Conservation (phyloP, 75 land plant genomes). For the Adiantum capillusveneris region DNA sequence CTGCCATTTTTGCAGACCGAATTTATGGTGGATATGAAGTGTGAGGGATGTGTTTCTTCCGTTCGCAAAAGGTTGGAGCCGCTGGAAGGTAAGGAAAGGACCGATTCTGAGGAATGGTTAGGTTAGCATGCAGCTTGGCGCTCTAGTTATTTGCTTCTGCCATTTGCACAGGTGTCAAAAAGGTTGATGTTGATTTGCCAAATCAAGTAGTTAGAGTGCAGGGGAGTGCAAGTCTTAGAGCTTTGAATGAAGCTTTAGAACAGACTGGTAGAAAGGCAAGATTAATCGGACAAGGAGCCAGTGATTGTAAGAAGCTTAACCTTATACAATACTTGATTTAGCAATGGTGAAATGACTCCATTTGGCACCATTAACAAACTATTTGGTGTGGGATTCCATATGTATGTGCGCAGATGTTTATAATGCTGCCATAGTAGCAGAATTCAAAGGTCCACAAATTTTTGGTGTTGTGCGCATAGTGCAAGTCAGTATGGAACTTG, state of each 20-base stretch:
- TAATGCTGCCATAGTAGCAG: slow-evolving; percentile 90
- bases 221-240: slow-evolving; percentile 60
- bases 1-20: slow-evolving; percentile 56
- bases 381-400: too few relatives aligned
- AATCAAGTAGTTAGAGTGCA: slow-evolving; percentile 89
- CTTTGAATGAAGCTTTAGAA: slow-evolving; percentile 61
- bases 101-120: too few relatives aligned
- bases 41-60: slow-evolving; percentile 84
- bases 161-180: slow-evolving; percentile 71
- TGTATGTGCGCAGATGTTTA: slow-evolving; percentile 75
- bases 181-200: slow-evolving; percentile 62
- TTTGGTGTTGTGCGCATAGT: slow-evolving; percentile 89
- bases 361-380: not conserved
- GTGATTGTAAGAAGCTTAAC: slow-evolving; percentile 47
- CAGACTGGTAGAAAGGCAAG: slow-evolving; percentile 78
- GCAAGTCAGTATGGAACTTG: slow-evolving; percentile 86
- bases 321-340: too few relatives aligned
- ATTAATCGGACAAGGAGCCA: slow-evolving; percentile 90
- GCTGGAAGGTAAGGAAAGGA: slow-evolving; percentile 68
- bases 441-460: slow-evolving; percentile 86
- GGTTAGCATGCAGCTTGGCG: too few relatives aligned
- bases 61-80: slow-evolving; percentile 67
- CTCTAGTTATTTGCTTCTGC: too few relatives aligned
- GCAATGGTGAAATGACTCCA: too few relatives aligned
- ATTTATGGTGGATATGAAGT: slow-evolving; percentile 97